Percentiles rank a stretch among this genome's conserved stretches.
phyloP scores from a whole-genome alignment of 208 protist genomes.

The Crithidia bombi region DNA sequence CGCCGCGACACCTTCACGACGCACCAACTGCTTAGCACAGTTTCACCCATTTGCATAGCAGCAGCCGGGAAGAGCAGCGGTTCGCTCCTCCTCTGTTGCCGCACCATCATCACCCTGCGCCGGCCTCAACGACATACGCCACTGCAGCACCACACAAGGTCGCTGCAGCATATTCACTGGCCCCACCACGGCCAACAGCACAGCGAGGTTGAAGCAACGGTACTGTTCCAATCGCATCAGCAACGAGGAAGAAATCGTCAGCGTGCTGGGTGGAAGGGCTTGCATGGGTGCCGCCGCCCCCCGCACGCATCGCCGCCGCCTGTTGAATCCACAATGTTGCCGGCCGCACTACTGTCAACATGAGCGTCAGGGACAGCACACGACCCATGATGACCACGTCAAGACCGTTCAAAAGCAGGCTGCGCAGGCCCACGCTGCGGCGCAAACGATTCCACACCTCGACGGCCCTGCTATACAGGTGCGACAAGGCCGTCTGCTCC shows the following conservation, averaged over 20 bases:
- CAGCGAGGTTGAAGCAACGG: slow-evolving; percentile 24
- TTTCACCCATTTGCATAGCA: slow-evolving; percentile 35
- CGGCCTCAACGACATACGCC: slow-evolving; percentile 44
- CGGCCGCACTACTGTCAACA: slow-evolving; percentile 34
- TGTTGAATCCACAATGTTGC: slow-evolving; percentile 25
- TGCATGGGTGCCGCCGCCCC: not conserved
- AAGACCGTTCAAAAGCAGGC: slow-evolving; percentile 38
- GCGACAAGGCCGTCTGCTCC: not conserved
- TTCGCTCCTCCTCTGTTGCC: not conserved
- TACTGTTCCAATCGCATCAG: slow-evolving; percentile 19
- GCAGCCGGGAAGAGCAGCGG: slow-evolving; percentile 15
- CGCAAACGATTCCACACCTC: slow-evolving; percentile 14
- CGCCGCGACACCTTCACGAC: slow-evolving; percentile 18
- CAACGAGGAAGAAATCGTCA: not conserved
- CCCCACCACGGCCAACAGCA: slow-evolving; percentile 25
- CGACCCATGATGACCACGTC: slow-evolving; percentile 42
- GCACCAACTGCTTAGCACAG: slow-evolving; percentile 26
- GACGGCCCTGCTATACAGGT: slow-evolving; percentile 10
- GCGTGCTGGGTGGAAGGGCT: not conserved
- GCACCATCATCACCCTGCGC: not conserved
- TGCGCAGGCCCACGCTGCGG: slow-evolving; percentile 14
- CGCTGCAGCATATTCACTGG: slow-evolving; percentile 38
- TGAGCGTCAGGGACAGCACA: slow-evolving; percentile 28
- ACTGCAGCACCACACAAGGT: slow-evolving; percentile 46
- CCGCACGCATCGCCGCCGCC: slow-evolving; percentile 2